Evolutionary conservation across 108 stramenopile species (phyloP), one percentile per base, ranked within the genome.

Genomic region (Poteriospumella lacustris): DNA sequence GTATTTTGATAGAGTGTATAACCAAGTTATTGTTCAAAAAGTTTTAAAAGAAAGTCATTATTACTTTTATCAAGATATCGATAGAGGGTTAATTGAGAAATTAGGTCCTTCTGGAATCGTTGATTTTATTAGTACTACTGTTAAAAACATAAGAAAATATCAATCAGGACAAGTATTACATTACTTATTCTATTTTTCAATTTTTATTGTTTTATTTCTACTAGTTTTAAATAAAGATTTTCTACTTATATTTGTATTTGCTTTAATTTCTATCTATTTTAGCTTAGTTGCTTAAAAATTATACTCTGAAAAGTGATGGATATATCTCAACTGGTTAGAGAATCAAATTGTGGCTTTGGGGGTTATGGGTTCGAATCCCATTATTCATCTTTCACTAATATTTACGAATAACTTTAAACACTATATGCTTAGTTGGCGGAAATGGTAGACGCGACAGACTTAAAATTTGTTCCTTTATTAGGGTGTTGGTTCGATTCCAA

Each of bases 401-500:
- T 80, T 58, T 80, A 58, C 72, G 43, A n/a, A 69, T 56, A 59
- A 15, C 31, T 75, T 58, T 52, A 31, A 75, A 75, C 72, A 58
- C 28, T 75, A 58, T 80, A 31, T 69, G 70, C 26, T 68, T 73
- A 38, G 72, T 70, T 33, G 15, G 60, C 31, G 31, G 60, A 33
- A 64, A 33, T 33, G 29, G 15, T 33, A 31, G 60, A 64, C 15
- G 60, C 60, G 31, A 33, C 60, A 31, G 60, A 31, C 31, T 31
- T 31, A 64, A 64, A 64, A 64, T 64, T 64, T 31, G 60, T 64
- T 64, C 31, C 31, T 64, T 64, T 64, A 79, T 33, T n/a, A 31
- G 2, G 67, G 28, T 68, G 67, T 79, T 79, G 67, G 67, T 79
- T 79, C 67, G 44, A 79, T 44, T 79, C 68, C 78, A 79, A 79